These are phyloP conservation scores for Talaromyces marneffei DNA, from an alignment of 2,329 filamentous ascomycete genomes.

Conservation along the genomic window DNA sequence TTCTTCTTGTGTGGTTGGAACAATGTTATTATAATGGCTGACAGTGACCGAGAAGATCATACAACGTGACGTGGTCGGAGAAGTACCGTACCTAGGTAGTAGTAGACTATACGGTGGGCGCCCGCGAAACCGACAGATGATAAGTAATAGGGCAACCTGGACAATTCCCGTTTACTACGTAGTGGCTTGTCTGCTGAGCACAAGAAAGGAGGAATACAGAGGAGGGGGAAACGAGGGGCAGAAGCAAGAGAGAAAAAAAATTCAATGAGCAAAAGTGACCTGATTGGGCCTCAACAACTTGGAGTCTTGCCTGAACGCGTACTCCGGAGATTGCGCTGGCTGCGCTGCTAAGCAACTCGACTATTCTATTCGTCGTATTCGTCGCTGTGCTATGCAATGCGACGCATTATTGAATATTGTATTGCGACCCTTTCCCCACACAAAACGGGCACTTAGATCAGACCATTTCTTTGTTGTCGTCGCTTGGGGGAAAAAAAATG, in stretches of 20 bases:
- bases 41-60: background rate
- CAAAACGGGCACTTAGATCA: background rate
- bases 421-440: background rate
- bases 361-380: background rate
- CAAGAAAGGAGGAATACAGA: background rate
- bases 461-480: background rate
- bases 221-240: slow-evolving; percentile 3
- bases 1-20: background rate
- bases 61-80: background rate
- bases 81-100: too few species aligned
- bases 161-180: background rate
- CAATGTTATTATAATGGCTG: background rate
- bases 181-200: background rate
- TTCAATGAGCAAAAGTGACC: background rate
- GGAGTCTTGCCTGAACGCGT: background rate
- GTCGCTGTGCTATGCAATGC: background rate
- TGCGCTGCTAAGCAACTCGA: background rate
- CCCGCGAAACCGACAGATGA: background rate
- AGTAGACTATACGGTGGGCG: too few species aligned
- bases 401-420: background rate
- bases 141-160: background rate
- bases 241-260: background rate
- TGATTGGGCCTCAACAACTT: background rate
- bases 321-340: background rate
- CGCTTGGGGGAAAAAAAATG: background rate